These are phyloP conservation scores for Moesziomyces antarcticus DNA, from an alignment of 1,284 basidiomycete genomes.

Conservation along the genomic window DNA sequence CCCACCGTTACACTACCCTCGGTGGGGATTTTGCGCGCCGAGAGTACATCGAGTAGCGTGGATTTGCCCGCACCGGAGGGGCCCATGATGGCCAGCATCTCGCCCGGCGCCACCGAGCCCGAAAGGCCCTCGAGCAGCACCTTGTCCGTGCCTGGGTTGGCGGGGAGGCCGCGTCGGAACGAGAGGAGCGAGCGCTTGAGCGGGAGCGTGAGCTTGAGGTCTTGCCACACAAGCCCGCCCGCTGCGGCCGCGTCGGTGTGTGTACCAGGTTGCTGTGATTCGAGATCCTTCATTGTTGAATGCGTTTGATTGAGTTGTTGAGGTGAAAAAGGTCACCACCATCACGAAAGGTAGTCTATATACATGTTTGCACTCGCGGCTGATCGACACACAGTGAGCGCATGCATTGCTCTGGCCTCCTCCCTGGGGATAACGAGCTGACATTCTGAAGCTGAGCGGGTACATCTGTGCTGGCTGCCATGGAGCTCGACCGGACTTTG, in stretches of 20 bases:
- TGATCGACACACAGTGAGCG: too few species aligned
- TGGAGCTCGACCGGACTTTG: too few species aligned
- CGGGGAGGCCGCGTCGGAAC: background rate
- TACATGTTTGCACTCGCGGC: background rate
- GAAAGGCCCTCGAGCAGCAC: slow-evolving; percentile 12
- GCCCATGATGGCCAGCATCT: slow-evolving; percentile 63
- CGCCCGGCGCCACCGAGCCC: slow-evolving; percentile 14
- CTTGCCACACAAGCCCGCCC: slow-evolving; percentile 18
- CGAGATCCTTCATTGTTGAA: slow-evolving; percentile 8
- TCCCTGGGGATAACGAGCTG: too few species aligned
- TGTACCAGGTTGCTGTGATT: background rate
- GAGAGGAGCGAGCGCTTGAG: slow-evolving; percentile 3
- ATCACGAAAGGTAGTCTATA: background rate
- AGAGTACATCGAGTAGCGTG: slow-evolving; percentile 68
- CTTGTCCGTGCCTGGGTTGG: background rate
- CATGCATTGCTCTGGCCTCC: too few species aligned
- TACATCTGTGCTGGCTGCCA: too few species aligned
- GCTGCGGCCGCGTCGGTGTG: background rate
- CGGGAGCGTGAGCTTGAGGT: slow-evolving; percentile 9
- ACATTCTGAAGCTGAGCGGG: too few species aligned
- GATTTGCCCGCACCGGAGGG: slow-evolving; percentile 68
- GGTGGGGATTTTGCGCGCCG: slow-evolving; percentile 49
- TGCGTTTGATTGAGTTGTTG: background rate
- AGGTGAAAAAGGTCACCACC: background rate
- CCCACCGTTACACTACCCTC: slow-evolving; percentile 5